Evolutionary conservation across 257 asterid genomes (phyloP).

Genomic region (Solanum arcanum): DNA sequence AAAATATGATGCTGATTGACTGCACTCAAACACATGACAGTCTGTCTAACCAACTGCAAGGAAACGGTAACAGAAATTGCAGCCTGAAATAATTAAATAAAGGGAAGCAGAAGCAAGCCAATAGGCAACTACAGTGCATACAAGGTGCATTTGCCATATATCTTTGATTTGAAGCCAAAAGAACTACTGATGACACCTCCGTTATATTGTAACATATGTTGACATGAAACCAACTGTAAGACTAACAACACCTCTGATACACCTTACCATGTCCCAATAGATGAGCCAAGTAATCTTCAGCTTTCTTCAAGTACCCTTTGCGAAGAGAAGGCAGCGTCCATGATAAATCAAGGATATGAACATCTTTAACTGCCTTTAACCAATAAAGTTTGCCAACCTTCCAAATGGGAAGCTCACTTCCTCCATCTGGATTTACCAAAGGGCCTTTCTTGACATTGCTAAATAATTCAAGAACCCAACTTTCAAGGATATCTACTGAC

Average conservation of each 20-base stretch:
- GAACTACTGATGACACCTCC: neutral
- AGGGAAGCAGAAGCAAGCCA: neutral
- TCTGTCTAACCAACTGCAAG: neutral
- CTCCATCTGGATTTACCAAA: constrained; percentile 34
- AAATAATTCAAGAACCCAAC: constrained; percentile 83
- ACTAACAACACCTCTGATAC: constrained; percentile 1
- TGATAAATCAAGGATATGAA: constrained; percentile 78
- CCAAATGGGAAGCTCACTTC: constrained; percentile 62
- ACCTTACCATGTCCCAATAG: constrained; percentile 90
- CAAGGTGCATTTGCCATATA: neutral
- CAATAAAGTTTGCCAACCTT: constrained; percentile 67
- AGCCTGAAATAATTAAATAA: neutral
- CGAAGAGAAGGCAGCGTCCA: constrained; percentile 90
- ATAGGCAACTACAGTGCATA: neutral
- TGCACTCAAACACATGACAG: neutral
- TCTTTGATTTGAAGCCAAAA: neutral
- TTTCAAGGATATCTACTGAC: constrained; percentile 72
- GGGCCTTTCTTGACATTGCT: constrained; percentile 58
- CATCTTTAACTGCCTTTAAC: constrained; percentile 91
- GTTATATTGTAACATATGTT: neutral
- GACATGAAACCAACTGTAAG: neutral
- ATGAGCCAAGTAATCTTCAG: constrained; percentile 91
- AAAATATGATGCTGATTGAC: neutral
- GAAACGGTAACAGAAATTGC: neutral
- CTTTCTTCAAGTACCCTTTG: constrained; percentile 72